Evolutionary conservation across 257 asterid genomes (phyloP), one percentile per base, ranked within the genome.

Genomic region (Solanum chiquidenum): DNA sequence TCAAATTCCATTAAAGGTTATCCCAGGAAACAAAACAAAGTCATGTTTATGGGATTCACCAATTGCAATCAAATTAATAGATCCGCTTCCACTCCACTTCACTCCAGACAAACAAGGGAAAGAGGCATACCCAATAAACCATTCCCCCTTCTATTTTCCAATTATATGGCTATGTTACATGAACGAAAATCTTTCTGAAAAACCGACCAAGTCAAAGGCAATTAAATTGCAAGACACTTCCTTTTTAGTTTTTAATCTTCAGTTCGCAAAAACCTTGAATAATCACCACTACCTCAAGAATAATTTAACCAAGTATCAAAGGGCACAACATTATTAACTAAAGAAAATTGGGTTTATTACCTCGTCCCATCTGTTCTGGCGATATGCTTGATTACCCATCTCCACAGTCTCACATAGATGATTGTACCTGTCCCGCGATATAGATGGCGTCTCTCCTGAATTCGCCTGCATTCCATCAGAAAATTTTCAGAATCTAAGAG

Each of bases 361-460:
- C 98, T 95, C 96, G 74, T 96, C 98, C 34, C 94, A 89, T 88
- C 94, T 90, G 74, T 90, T 91, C 52, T 91, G 97, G 18, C 94
- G 96, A 86, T 96, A 95, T 5, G 98, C 96, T 42, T 79, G 87
- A 88, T 96, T 97, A 87, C 97, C 99, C 82, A 34, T 66, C 38
- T 90, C 94, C 94, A 96, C 90, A 89, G 93, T 92, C 86, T 92
- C 95, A 87, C 77, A 83, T 64, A 97, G 93, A 90, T 93, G 92
- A 77, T 75, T 88, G 75, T 89, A 91, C 89, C 98, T 90, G 91
- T 95, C 98, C 94, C 88, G 60, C 27, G 98, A 93, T 93, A 91
- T 89, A 86, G 95, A 93, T 86, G 93, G 89, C 77, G 5, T 5
- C 25, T 91, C 99, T 16, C 90, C 95, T 85, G 90, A 91, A 52